These are phyloP conservation scores for Zymoseptoria brevis DNA, from an alignment of 2,329 filamentous ascomycete species.

Conservation along the genomic window DNA sequence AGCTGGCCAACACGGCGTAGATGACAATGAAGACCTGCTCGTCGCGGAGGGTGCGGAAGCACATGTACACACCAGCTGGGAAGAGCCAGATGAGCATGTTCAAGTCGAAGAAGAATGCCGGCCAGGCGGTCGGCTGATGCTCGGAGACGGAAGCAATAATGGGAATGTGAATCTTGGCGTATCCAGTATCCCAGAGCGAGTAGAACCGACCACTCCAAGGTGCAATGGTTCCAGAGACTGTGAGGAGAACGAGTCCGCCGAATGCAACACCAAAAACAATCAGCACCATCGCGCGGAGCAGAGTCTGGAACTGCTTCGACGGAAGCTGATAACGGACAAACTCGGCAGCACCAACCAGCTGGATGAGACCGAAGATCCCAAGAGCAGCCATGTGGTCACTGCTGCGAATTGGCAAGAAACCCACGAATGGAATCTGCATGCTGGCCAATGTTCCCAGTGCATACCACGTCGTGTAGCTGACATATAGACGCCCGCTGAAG, in stretches of 20 bases:
- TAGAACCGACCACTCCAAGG: conserved; percentile 99
- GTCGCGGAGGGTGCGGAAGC: conserved; percentile 86
- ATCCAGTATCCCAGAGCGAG: conserved; percentile 96
- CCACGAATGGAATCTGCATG: conserved; percentile 99
- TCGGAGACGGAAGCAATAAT: conserved; percentile 99
- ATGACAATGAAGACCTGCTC: conserved; percentile 98
- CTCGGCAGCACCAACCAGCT: conserved; percentile 86
- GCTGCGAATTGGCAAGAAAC: conserved; percentile 90
- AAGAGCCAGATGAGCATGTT: conserved; percentile 99
- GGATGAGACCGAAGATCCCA: conserved; percentile 89
- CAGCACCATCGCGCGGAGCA: conserved; percentile 69
- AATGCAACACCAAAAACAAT: conserved; percentile 66
- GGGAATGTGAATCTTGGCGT: conserved; percentile 98
- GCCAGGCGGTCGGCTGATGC: conserved; percentile 98
- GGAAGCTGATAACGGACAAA: conserved; percentile 83
- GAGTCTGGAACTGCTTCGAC: conserved; percentile 86
- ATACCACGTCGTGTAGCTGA: conserved; percentile 98
- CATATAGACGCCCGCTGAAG: conserved; percentile 88
- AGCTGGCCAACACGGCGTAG: conserved; percentile 91
- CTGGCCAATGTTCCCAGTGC: conserved; percentile 89
- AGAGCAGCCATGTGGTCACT: conserved; percentile 98
- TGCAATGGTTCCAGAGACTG: conserved; percentile 82
- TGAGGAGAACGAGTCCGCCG: conserved; percentile 69
- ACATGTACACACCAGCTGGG: conserved; percentile 95
- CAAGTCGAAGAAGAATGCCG: conserved; percentile 97